Conservation (phyloP, 2,329 filamentous ascomycete genomes). For the Sporothrix sp. region DNA sequence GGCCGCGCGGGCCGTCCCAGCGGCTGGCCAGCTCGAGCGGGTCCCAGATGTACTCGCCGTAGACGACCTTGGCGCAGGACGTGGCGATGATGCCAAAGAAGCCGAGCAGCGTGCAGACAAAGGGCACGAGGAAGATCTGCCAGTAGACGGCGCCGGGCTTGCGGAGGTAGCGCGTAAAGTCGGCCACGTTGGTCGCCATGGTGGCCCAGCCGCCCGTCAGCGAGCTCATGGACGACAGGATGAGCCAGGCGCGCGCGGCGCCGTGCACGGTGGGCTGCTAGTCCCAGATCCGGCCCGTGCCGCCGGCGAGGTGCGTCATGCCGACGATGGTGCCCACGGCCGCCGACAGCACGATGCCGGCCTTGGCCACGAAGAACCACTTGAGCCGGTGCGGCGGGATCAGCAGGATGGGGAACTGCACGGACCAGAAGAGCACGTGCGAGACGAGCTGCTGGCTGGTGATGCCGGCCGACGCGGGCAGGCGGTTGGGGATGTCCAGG, state of each 20-base stretch:
- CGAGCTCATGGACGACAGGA: constrained; percentile 20
- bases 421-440: constrained; percentile 40
- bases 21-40: constrained; percentile 34
- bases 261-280: constrained; percentile 19
- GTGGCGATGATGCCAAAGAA: constrained; percentile 46
- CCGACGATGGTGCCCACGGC: constrained; percentile 16
- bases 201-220: constrained; percentile 21
- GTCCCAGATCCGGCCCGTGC: constrained; percentile 21
- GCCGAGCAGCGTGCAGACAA: constrained; percentile 31
- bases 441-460: constrained; percentile 41
- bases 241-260: constrained; percentile 20
- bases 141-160: constrained; percentile 20
- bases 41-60: constrained; percentile 35
- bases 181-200: constrained; percentile 16
- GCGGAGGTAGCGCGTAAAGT: constrained; percentile 22
- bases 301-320: constrained; percentile 20
- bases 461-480: constrained; percentile 34
- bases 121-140: constrained; percentile 20
- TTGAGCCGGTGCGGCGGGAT: constrained; percentile 41
- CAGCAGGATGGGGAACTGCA: constrained; percentile 40
- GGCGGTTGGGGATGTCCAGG: constrained; percentile 31
- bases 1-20: constrained; percentile 36
- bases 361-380: constrained; percentile 37
- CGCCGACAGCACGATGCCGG: neutral
- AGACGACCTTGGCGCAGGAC: constrained; percentile 39